Base-by-base conservation (phyloP, 495 filamentous ascomycete species). In the Penicillium odoratum region DNA sequence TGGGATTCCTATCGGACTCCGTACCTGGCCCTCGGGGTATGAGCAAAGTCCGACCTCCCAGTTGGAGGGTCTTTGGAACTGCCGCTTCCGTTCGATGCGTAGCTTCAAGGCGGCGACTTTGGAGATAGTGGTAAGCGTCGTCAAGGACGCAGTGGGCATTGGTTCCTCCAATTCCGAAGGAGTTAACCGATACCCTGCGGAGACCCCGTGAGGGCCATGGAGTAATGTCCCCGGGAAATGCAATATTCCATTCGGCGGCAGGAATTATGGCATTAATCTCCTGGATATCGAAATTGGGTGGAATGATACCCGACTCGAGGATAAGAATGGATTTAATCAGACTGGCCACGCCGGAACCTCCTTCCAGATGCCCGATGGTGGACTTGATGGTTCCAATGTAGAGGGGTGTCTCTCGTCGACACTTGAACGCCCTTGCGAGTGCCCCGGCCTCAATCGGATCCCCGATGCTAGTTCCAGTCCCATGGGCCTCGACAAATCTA, bases 391-490 rank as follows among this genome's bases (percentile, higher is more conserved):
- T 64, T 0, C 78, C 77, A 29, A 79, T 47, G 29, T 66, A 66
- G 0, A 68, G 48, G 3, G 66, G 63, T 13, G 55, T 56, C 28
- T 59, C 56, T 36, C 34, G 36, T 4, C 42, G 50, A 40, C 63
- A 63, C 28, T 60, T 60, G 49, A 75, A 71, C 7, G 64, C 61
- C 3, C 61, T 16, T 8, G 70, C 61, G 56, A 85, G 81, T 7
- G 18, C 52, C 28, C 29, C 74, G 0, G 78, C 72, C 60, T 91
- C 87, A 4, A 83, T 77, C 0, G 85, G 85, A 60, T 89, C 87
- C 3, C 85, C 85, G 1, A 75, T 72, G 5, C 28, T 69, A 3
- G 86, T 89, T 8, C 85, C 86, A 0, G 85, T 88, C 13, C 83
- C 57, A 72, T 76, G 57, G 6, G 61, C 55, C 51, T 76, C 72